A percentile compares a stretch with the other conserved stretches of the same genome.
phyloP scores from a whole-genome alignment of 371 early-diverging fungal species.

The Mucor velutinosus region DNA sequence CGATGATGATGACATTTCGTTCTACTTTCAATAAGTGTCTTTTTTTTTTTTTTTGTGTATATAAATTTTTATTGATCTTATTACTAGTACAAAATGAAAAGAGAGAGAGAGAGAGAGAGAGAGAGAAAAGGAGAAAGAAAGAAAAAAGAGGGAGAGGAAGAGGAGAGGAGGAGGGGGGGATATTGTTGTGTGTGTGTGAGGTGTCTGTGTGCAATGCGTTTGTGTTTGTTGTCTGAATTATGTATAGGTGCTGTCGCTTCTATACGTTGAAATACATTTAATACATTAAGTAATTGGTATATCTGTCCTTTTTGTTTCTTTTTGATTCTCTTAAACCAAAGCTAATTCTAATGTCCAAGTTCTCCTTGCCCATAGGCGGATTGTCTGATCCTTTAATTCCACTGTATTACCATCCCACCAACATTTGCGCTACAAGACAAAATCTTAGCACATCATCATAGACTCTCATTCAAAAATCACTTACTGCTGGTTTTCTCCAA shows the following conservation, averaged over 20 bases:
- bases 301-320: neutral
- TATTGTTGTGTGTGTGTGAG: neutral
- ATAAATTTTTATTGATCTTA: neutral
- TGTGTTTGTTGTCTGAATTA: neutral
- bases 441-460: neutral
- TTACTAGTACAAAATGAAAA: constrained; percentile 8
- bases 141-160: neutral
- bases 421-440: constrained; percentile 27
- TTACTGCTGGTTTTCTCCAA: constrained; percentile 86
- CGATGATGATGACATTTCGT: constrained; percentile 21
- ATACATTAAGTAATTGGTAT: neutral
- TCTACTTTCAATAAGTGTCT: neutral
- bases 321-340: constrained; percentile 55
- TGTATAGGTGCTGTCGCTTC: neutral
- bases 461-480: neutral
- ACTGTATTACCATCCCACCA: constrained; percentile 84
- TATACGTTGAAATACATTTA: neutral
- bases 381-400: constrained; percentile 60
- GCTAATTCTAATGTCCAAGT: constrained; percentile 87
- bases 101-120: neutral
- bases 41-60: neutral
- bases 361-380: constrained; percentile 81
- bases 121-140: neutral
- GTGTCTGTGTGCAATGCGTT: constrained; percentile 4
- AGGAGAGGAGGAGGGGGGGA: neutral